Base-by-base conservation (phyloP, 495 filamentous ascomycete species). In the Recurvomyces mirabilis region DNA sequence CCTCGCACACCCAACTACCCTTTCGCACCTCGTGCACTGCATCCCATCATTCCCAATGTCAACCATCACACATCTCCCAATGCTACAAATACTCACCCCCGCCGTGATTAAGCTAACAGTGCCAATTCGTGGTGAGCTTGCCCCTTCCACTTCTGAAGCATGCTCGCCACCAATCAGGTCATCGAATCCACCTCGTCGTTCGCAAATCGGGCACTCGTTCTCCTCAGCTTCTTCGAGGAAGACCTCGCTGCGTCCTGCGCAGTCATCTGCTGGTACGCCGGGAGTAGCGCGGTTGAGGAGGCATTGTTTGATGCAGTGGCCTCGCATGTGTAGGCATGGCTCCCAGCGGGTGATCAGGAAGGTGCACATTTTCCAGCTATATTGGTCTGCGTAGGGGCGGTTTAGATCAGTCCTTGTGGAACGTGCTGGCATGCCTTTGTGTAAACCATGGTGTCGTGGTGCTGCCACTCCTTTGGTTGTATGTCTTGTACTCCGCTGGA, bases 261-360 rank as follows among this genome's bases (percentile, higher is more conserved):
- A 42, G 39, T 42, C 39, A 14, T 42, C 25, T 14, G 25, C 14
- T 6, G 28, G 3, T 11, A 42, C 18, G 18, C 13, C 39, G n/a
- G 39, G 39, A 11, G 39, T 32, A 2, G 39, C 39, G 14, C 18
- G 5, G 39, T 42, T 42, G 3, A 24, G 20, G n/a, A 2, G 9
- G 20, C 39, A 42, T 32, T 42, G 39, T 9, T 42, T 28, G n/a
- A 32, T 28, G 39, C 39, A 42, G 28, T 21, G 39, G 26, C 39
- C 39, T 15, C 39, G 39, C 39, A 42, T 42, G 28, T 42, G 39
- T 24, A 30, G 39, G 39, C 39, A 42, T 14, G 39, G 39, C 11
- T 10, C 10, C 24, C 26, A 42, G 39, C 32, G 39, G 19, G 20
- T 30, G 24, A 42, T 32, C 9, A 42, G 7, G 39, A 30, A 17